Conservation (phyloP, 345 rosid species). For the Gynandropsis gynandra region DNA sequence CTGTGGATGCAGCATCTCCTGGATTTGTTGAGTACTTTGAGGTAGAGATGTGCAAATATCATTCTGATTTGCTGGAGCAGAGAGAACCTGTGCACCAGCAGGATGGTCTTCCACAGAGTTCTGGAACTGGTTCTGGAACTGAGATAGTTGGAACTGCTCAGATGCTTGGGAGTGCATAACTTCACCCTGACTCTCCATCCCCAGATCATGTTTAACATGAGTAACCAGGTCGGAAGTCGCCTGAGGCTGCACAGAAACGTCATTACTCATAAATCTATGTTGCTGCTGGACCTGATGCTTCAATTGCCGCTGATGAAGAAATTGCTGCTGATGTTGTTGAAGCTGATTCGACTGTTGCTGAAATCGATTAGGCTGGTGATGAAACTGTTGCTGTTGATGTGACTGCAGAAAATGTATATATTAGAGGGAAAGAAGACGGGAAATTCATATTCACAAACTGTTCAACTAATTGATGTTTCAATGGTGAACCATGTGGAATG, state of each 20-base stretch:
- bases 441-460: constrained; percentile 46
- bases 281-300: constrained; percentile 66
- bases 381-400: constrained; percentile 72
- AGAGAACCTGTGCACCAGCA: constrained; percentile 36
- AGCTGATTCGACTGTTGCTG: constrained; percentile 43
- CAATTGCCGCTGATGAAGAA: constrained; percentile 36
- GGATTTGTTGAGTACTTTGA: constrained; percentile 61
- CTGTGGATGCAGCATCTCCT: constrained; percentile 56
- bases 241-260: constrained; percentile 51
- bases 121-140: constrained; percentile 66
- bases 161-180: constrained; percentile 50
- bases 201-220: constrained; percentile 76
- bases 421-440: constrained; percentile 36
- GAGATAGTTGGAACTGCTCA: constrained; percentile 60
- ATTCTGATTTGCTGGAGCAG: constrained; percentile 43
- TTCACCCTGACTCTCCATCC: constrained; percentile 46
- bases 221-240: constrained; percentile 41
- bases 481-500: constrained; percentile 35
- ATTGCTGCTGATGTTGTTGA: constrained; percentile 49
- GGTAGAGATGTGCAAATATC: constrained; percentile 40
- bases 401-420: constrained; percentile 46
- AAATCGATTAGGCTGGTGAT: constrained; percentile 54
- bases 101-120: constrained; percentile 50
- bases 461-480: constrained; percentile 41
- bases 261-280: constrained; percentile 44